Conservation (phyloP, 2,329 filamentous ascomycete genomes). For the Neofusicoccum laricinum region DNA sequence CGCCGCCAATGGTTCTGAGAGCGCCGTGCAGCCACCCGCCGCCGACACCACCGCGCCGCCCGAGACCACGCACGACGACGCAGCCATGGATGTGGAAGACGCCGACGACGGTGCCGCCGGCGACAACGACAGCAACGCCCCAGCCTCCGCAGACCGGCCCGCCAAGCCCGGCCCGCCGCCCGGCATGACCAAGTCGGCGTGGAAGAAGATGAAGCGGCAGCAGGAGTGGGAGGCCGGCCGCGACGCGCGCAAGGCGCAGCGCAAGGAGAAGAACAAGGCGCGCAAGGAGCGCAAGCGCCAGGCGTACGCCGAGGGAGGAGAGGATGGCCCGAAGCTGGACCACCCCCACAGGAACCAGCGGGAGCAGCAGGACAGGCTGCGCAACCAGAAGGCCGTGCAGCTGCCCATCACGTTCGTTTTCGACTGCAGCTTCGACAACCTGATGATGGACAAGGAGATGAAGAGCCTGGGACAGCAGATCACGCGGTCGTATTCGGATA, state of each 20-base stretch:
- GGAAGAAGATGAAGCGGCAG: constrained; percentile 72
- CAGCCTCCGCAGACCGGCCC: constrained; percentile 1
- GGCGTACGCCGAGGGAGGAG: constrained; percentile 26
- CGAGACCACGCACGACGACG: neutral
- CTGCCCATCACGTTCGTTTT: constrained; percentile 79
- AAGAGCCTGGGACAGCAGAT: constrained; percentile 81
- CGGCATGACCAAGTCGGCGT: constrained; percentile 72
- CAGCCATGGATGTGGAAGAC: constrained; percentile 18
- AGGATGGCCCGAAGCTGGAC: constrained; percentile 24
- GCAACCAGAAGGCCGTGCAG: constrained; percentile 44
- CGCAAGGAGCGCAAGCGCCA: constrained; percentile 52
- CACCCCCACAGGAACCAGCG: constrained; percentile 19
- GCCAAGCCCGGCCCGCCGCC: constrained; percentile 6
- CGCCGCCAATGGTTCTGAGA: constrained; percentile 6
- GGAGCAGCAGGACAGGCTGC: constrained; percentile 22
- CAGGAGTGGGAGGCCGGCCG: constrained; percentile 74
- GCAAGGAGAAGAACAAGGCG: constrained; percentile 55
- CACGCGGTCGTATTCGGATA: constrained; percentile 86
- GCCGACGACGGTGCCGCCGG: constrained; percentile 15
- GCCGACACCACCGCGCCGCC: neutral
- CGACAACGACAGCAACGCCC: neutral
- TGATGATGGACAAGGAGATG: constrained; percentile 84
- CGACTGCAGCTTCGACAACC: constrained; percentile 87
- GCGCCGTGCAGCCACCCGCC: neutral
- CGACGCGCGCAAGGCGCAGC: constrained; percentile 54